Evolutionary conservation across 2,329 filamentous ascomycete species (phyloP).

Genomic region (Coleophoma crateriformis): DNA sequence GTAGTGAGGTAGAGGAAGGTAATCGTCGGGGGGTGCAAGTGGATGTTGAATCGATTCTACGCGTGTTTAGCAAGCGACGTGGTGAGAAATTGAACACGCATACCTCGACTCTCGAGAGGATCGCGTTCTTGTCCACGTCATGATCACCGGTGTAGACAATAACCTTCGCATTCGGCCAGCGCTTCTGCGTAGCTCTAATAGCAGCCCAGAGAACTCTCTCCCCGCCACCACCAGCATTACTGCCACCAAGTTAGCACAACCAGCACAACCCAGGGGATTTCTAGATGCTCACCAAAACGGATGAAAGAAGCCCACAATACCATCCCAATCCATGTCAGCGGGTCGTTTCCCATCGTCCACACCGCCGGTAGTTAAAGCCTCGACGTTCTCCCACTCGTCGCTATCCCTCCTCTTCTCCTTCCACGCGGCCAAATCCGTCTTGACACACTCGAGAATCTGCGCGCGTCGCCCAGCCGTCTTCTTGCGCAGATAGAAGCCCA

Average conservation of each 20-base stretch:
- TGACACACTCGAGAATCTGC: conserved; percentile 47
- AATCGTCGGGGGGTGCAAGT: conserved; percentile 75
- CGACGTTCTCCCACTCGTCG: conserved; percentile 69
- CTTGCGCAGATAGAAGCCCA: conserved; percentile 58
- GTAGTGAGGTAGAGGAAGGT: conserved; percentile 89
- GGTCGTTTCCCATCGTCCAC: conserved; percentile 37
- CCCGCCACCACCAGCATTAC: conserved; percentile 92
- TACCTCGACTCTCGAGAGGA: conserved; percentile 73
- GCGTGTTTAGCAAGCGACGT: conserved; percentile 1
- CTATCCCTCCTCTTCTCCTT: conserved; percentile 33
- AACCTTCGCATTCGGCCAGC: conserved; percentile 84
- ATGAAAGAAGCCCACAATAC: conserved; percentile 93
- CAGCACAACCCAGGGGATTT: background rate
- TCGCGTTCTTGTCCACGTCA: conserved; percentile 73
- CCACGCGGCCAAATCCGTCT: conserved; percentile 27
- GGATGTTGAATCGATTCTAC: conserved; percentile 85
- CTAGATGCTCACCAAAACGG: conserved; percentile 72
- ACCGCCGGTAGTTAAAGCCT: conserved; percentile 35
- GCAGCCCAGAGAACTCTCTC: conserved; percentile 96
- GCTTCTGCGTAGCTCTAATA: conserved; percentile 81
- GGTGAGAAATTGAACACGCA: conserved; percentile 5
- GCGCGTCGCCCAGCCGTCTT: conserved; percentile 58
- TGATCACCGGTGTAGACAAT: conserved; percentile 95
- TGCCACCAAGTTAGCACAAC: conserved; percentile 28
- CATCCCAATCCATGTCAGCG: conserved; percentile 62